These are phyloP conservation scores for Hymenotorrendiella dingleyae DNA, from an alignment of 2,329 filamentous ascomycete species.

Conservation along the genomic window DNA sequence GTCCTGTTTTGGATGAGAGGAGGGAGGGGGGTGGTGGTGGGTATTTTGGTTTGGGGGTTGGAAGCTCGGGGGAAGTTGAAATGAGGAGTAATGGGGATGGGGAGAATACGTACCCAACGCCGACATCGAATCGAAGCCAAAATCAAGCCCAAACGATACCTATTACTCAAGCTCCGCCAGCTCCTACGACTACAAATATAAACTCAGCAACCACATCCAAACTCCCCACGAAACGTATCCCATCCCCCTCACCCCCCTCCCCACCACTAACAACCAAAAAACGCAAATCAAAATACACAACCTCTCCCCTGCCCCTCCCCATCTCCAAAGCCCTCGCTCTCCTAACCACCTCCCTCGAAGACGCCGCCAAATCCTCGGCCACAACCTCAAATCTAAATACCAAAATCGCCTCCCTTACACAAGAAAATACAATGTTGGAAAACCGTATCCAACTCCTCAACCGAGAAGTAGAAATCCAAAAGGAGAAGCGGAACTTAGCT, in stretches of 20 bases:
- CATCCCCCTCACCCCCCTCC: neutral
- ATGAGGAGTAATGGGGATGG: neutral
- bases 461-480: too few species aligned
- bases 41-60: too few species aligned
- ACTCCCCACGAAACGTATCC: neutral
- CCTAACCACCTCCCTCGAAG: neutral
- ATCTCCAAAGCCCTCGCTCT: neutral
- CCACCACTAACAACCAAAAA: too few species aligned
- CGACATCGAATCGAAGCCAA: neutral
- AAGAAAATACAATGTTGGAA: too few species aligned
- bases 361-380: neutral
- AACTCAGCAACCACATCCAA: neutral
- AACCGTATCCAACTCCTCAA: too few species aligned
- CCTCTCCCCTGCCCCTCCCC: neutral
- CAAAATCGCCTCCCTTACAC: neutral
- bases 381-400: neutral
- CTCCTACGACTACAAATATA: neutral
- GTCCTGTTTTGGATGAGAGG: neutral
- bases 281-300: constrained; percentile 2
- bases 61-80: neutral
- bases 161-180: neutral
- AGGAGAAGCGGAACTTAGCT: too few species aligned
- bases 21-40: neutral
- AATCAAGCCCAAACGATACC: neutral
- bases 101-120: neutral